Percentiles rank a stretch among this genome's conserved stretches.
phyloP scores from a whole-genome alignment of 2,329 filamentous ascomycete genomes.

The Anthostomella pinea region DNA sequence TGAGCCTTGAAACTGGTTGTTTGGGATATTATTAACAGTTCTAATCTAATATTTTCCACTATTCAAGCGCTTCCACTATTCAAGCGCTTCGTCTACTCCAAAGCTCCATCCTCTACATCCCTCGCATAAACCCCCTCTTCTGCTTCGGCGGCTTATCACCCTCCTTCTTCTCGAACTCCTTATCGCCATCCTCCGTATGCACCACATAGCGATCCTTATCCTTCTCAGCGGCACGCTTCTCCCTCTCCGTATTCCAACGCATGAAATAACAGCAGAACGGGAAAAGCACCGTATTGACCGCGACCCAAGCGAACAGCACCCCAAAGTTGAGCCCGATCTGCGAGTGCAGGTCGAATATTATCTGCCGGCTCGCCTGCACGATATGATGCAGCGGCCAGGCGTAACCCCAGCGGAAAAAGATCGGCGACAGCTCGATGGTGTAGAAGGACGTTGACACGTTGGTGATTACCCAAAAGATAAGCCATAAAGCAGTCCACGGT shows the following conservation, averaged over 20 bases:
- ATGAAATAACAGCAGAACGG: constrained; percentile 45
- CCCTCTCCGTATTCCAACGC: constrained; percentile 38
- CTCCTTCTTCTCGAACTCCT: constrained; percentile 27
- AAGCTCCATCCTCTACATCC: constrained; percentile 14
- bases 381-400: constrained; percentile 63
- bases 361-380: constrained; percentile 57
- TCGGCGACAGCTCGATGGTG: constrained; percentile 53
- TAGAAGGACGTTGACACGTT: constrained; percentile 63
- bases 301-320: constrained; percentile 56
- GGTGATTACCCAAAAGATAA: constrained; percentile 67
- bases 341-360: constrained; percentile 59
- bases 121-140: constrained; percentile 33
- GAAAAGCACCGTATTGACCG: constrained; percentile 51
- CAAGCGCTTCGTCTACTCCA: too few species aligned
- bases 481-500: constrained; percentile 58
- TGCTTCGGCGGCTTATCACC: constrained; percentile 28
- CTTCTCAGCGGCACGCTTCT: constrained; percentile 24
- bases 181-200: constrained; percentile 21
- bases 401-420: constrained; percentile 61
- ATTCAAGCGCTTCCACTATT: too few species aligned
- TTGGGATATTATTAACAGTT: too few species aligned
- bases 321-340: constrained; percentile 60
- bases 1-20: too few species aligned
- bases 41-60: too few species aligned
- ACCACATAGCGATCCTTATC: constrained; percentile 29